Evolutionary conservation across 352 stramenopile genomes (phyloP).

Genomic region (Pythium aphanidermatum): DNA sequence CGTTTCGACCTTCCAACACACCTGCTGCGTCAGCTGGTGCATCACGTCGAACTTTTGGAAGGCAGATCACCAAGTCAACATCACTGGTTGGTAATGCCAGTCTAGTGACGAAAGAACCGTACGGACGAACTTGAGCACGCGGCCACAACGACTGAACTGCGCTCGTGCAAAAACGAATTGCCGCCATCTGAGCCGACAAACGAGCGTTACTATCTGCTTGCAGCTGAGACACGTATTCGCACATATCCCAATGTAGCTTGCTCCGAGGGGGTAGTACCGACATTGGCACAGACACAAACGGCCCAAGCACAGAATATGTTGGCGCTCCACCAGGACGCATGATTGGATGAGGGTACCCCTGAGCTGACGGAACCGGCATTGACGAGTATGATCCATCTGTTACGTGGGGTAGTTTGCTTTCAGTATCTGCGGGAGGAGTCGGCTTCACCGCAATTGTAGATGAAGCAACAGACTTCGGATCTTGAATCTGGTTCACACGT

Average conservation of each 20-base stretch:
- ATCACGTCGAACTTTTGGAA: constrained; percentile 96
- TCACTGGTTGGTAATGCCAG: constrained; percentile 95
- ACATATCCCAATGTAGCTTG: constrained; percentile 87
- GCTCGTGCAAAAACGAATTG: constrained; percentile 67
- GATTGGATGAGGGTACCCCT: constrained; percentile 33
- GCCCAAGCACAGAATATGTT: constrained; percentile 48
- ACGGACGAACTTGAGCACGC: constrained; percentile 94
- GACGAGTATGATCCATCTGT: too few species aligned
- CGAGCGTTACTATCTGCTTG: constrained; percentile 67
- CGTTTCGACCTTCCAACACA: constrained; percentile 96
- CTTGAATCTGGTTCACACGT: background rate
- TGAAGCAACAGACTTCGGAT: background rate
- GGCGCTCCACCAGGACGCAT: constrained; percentile 24
- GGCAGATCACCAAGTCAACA: constrained; percentile 96
- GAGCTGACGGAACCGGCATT: constrained; percentile 23
- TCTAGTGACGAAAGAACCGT: constrained; percentile 95
- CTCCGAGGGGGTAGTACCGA: constrained; percentile 76
- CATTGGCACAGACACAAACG: constrained; percentile 80
- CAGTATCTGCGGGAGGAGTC: too few species aligned
- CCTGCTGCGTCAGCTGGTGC: constrained; percentile 92
- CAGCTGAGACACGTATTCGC: constrained; percentile 75
- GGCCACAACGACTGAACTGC: constrained; percentile 91
- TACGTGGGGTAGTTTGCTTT: too few species aligned
- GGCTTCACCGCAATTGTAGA: constrained; percentile 3
- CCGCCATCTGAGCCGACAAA: constrained; percentile 66